Conservation (phyloP, 2,329 filamentous ascomycete species). For the Aureobasidium sp. region DNA sequence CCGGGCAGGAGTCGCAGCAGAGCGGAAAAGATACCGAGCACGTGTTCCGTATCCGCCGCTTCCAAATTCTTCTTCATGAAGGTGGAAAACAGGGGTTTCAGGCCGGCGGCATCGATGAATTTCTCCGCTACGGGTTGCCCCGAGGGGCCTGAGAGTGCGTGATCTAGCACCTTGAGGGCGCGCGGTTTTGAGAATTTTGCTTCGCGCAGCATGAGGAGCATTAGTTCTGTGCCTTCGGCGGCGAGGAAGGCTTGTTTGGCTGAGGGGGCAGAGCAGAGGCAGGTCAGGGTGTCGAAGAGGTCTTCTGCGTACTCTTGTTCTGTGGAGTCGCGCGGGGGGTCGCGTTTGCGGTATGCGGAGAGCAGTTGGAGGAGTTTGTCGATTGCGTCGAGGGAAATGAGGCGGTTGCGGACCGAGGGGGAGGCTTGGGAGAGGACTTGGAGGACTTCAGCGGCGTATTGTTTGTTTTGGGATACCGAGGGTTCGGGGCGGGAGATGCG, state of each 20-base stretch:
- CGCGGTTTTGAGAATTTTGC: conserved; percentile 76
- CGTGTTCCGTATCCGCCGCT: conserved; percentile 60
- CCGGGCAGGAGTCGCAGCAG: conserved; percentile 72
- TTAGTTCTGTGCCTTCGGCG: conserved; percentile 85
- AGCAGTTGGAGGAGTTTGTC: conserved; percentile 76
- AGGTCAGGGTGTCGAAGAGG: conserved; percentile 77
- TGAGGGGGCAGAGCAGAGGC: conserved; percentile 61
- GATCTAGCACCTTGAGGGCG: conserved; percentile 74
- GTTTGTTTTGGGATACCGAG: conserved; percentile 74
- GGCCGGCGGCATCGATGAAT: conserved; percentile 71
- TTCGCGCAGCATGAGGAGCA: conserved; percentile 83
- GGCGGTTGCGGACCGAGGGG: conserved; percentile 50
- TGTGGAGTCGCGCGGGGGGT: conserved; percentile 74
- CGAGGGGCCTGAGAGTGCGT: conserved; percentile 55
- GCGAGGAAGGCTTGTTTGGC: conserved; percentile 79
- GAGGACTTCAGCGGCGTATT: conserved; percentile 86
- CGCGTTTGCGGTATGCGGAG: conserved; percentile 73
- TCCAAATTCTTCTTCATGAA: conserved; percentile 83
- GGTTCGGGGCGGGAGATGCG: conserved; percentile 61
- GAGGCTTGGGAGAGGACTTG: conserved; percentile 80
- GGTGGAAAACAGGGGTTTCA: conserved; percentile 76
- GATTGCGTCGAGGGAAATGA: conserved; percentile 57
- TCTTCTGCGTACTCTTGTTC: conserved; percentile 97
- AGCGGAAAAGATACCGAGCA: conserved; percentile 75
- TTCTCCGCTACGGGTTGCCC: conserved; percentile 58